Conservation (phyloP, 768 basidiomycete species). For the Hortiboletus campestris region DNA sequence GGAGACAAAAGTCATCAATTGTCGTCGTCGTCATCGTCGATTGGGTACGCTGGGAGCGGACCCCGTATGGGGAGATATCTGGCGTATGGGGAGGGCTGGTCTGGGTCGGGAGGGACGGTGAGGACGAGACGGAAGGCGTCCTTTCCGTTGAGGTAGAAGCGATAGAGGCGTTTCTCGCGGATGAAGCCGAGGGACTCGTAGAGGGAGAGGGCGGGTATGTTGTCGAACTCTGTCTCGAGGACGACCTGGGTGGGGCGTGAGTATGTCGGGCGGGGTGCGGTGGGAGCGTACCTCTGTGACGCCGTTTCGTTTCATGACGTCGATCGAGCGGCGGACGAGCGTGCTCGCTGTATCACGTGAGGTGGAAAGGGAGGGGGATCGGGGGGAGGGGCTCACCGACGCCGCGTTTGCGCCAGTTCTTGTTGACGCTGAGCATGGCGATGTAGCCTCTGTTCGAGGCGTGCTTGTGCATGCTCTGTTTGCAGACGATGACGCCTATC, state of each 20-base stretch:
- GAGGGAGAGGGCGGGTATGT: constrained; percentile 79
- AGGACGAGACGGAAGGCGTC: constrained; percentile 88
- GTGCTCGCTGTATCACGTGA: constrained; percentile 84
- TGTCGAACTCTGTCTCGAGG: constrained; percentile 96
- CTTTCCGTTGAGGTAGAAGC: constrained; percentile 97
- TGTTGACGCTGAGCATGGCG: constrained; percentile 93
- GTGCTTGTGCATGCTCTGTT: constrained; percentile 86
- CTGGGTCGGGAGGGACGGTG: constrained; percentile 44
- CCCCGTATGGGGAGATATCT: constrained; percentile 15
- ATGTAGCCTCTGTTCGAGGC: constrained; percentile 88
- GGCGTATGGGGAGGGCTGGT: constrained; percentile 12
- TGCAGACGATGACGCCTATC: constrained; percentile 94
- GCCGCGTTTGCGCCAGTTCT: constrained; percentile 82
- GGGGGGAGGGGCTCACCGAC: constrained; percentile 63
- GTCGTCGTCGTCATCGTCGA: constrained; percentile 30
- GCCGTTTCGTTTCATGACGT: constrained; percentile 77
- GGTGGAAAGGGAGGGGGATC: background rate
- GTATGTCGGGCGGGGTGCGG: background rate
- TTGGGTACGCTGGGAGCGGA: constrained; percentile 19
- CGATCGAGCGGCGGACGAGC: constrained; percentile 79
- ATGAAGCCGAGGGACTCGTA: constrained; percentile 95
- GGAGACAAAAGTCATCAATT: background rate
- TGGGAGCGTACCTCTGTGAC: constrained; percentile 75
- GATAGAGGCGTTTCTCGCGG: constrained; percentile 88
- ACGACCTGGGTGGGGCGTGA: constrained; percentile 57